phyloP scores from a whole-genome alignment of 371 early-diverging fungal genomes.

The Mortierella sp. region DNA sequence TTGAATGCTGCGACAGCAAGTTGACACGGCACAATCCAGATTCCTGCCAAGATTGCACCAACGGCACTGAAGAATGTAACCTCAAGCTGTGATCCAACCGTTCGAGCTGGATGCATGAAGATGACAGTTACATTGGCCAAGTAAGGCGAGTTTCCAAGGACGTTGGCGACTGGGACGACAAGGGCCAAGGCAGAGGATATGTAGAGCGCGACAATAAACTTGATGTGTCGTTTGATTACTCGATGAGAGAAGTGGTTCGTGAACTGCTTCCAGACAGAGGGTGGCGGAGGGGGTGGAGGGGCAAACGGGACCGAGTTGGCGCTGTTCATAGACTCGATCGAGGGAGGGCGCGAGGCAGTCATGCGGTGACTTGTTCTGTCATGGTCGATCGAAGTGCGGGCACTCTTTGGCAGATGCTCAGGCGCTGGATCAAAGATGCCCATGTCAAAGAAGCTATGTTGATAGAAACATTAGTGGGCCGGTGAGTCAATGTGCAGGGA shows the following conservation, averaged over 20 bases:
- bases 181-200: slow-evolving; percentile 57
- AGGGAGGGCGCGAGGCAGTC: slow-evolving; percentile 34
- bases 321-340: slow-evolving; percentile 45
- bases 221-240: slow-evolving; percentile 64
- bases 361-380: slow-evolving; percentile 18
- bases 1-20: slow-evolving; percentile 54
- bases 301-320: slow-evolving; percentile 47
- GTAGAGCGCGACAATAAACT: slow-evolving; percentile 63
- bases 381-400: slow-evolving; percentile 39
- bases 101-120: slow-evolving; percentile 64
- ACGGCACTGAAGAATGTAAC: slow-evolving; percentile 58
- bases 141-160: slow-evolving; percentile 57
- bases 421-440: slow-evolving; percentile 41
- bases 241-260: slow-evolving; percentile 57
- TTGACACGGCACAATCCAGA: slow-evolving; percentile 56
- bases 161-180: slow-evolving; percentile 48
- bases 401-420: slow-evolving; percentile 23
- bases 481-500: no score
- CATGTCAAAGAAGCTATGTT: slow-evolving; percentile 41
- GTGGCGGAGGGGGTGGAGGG: slow-evolving; percentile 35
- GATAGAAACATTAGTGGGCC: no score
- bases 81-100: slow-evolving; percentile 62
- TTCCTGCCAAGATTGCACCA: slow-evolving; percentile 55
- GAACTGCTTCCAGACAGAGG: slow-evolving; percentile 37
- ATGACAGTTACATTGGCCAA: slow-evolving; percentile 58